A percentile compares a stretch with the other conserved stretches of the same genome.
Evolutionary conservation across 306 rosid genomes (phyloP).

Genomic region (Ormosia emarginata): DNA sequence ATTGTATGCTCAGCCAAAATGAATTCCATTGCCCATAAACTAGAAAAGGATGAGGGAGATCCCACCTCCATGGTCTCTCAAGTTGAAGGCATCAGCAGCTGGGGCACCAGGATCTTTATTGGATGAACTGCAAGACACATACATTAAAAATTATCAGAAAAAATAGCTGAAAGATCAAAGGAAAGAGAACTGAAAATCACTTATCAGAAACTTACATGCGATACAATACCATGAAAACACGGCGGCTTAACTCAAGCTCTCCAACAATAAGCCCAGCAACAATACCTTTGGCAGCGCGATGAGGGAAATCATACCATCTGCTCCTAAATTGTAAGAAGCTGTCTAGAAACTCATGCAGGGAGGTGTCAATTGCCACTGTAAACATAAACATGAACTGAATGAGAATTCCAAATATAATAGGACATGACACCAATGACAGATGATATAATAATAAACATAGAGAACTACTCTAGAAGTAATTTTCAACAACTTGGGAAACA

Average conservation of each 20-base stretch:
- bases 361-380: slow-evolving; percentile 77
- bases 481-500: not conserved
- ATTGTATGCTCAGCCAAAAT: not conserved
- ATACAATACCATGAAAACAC: slow-evolving; percentile 88
- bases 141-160: not conserved
- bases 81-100: slow-evolving; percentile 69
- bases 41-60: slow-evolving; percentile 20
- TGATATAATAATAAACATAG: not conserved
- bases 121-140: slow-evolving; percentile 65
- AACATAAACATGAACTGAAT: not conserved
- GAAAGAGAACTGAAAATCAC: not conserved
- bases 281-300: slow-evolving; percentile 67
- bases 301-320: slow-evolving; percentile 95
- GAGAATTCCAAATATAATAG: not conserved
- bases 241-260: slow-evolving; percentile 77
- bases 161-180: not conserved
- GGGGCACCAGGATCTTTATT: slow-evolving; percentile 83
- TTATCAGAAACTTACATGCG: slow-evolving; percentile 70
- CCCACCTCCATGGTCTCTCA: slow-evolving; percentile 83
- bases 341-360: slow-evolving; percentile 85
- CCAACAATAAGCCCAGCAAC: slow-evolving; percentile 95
- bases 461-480: not conserved
- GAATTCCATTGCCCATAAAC: not conserved
- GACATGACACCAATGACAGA: not conserved
- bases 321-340: slow-evolving; percentile 85